Conservation (phyloP, 2,329 filamentous ascomycete species). For the Coniochaeta sp. region DNA sequence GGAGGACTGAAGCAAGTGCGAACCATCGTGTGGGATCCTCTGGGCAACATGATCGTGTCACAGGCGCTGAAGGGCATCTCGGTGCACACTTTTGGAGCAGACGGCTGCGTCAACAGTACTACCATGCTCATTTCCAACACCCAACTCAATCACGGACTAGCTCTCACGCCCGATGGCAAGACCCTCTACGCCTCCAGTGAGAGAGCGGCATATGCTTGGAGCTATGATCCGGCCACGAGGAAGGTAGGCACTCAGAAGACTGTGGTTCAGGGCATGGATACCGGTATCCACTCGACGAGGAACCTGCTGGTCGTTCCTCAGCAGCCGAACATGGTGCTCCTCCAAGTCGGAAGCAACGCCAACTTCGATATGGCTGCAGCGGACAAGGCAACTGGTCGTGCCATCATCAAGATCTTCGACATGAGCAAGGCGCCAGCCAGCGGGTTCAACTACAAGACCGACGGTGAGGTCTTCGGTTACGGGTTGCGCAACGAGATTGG, state of each 20-base stretch:
- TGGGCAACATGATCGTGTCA: constrained; percentile 25
- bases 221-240: constrained; percentile 40
- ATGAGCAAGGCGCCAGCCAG: constrained; percentile 20
- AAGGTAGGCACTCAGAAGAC: constrained; percentile 32
- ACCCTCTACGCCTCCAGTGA: constrained; percentile 26
- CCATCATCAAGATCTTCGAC: constrained; percentile 30
- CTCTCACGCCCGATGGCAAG: constrained; percentile 24
- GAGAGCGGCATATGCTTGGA: constrained; percentile 41
- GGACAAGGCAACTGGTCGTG: constrained; percentile 21
- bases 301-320: constrained; percentile 22
- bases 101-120: constrained; percentile 26
- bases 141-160: constrained; percentile 26
- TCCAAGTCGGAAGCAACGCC: constrained; percentile 24
- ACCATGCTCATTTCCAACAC: constrained; percentile 21
- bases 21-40: constrained; percentile 21
- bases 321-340: constrained; percentile 24
- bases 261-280: constrained; percentile 25
- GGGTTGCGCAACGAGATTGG: constrained; percentile 55
- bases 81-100: constrained; percentile 24
- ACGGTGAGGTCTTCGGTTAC: constrained; percentile 25
- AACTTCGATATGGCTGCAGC: constrained; percentile 25
- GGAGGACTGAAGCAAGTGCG: constrained; percentile 21
- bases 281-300: constrained; percentile 25
- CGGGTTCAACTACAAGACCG: constrained; percentile 25
- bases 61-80: constrained; percentile 23